Conservation (phyloP, 78 protist genomes). For the Dictyostelium citrinum region DNA sequence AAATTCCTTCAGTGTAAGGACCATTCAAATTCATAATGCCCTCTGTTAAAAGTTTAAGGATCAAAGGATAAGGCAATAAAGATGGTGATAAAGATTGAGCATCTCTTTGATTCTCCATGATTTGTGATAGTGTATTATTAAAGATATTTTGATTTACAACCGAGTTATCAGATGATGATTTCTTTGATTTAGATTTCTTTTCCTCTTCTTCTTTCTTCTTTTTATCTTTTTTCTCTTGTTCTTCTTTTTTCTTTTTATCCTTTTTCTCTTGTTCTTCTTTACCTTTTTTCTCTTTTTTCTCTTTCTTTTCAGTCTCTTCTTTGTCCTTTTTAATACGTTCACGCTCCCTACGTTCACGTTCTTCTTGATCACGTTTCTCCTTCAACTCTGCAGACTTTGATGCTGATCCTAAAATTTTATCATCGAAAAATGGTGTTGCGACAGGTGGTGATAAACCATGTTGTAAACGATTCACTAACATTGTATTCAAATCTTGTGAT, state of each 20-base stretch:
- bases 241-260: conserved; percentile 13
- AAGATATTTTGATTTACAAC: background rate
- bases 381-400: background rate
- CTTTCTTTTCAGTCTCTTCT: background rate
- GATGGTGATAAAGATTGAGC: background rate
- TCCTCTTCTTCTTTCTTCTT: conserved; percentile 6
- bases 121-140: conserved; percentile 9
- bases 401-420: background rate
- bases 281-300: conserved; percentile 34
- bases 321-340: conserved; percentile 5
- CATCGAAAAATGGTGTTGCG: conserved; percentile 56
- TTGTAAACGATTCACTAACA: conserved; percentile 43
- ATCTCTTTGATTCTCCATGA: conserved; percentile 53
- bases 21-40: conserved; percentile 16
- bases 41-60: conserved; percentile 11
- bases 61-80: background rate
- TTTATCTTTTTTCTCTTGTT: conserved; percentile 11
- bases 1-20: conserved; percentile 45
- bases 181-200: background rate
- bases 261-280: conserved; percentile 34
- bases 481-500: conserved; percentile 11
- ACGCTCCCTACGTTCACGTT: conserved; percentile 34
- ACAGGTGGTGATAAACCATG: conserved; percentile 67
- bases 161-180: background rate
- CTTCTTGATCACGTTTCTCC: conserved; percentile 38